phyloP scores from a whole-genome alignment of 2,329 filamentous ascomycete species.

The Alternaria conjuncta region DNA sequence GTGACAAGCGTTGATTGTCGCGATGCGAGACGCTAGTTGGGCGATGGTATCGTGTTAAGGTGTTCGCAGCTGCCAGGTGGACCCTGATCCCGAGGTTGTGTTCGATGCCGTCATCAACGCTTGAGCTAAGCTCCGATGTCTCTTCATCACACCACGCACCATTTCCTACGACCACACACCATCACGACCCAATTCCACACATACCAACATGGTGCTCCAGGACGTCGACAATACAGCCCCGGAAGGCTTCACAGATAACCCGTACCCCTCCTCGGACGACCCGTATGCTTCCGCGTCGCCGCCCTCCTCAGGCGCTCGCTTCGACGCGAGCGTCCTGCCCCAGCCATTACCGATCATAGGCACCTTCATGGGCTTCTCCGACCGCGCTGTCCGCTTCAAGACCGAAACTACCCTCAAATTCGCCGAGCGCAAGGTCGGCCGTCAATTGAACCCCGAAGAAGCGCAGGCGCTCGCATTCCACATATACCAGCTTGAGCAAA shows the following conservation, averaged over 20 bases:
- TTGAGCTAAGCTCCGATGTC: slow-evolving; percentile 21
- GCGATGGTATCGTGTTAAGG: slow-evolving; percentile 5
- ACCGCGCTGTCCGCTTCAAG: slow-evolving; percentile 31
- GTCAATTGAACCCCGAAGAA: slow-evolving; percentile 50
- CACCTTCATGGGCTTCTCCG: slow-evolving; percentile 38
- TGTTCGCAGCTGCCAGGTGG: slow-evolving; percentile 7
- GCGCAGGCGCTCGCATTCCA: slow-evolving; percentile 52
- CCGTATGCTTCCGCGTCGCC: slow-evolving; percentile 38
- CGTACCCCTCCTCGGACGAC: slow-evolving; percentile 47
- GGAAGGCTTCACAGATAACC: slow-evolving; percentile 40
- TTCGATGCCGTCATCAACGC: slow-evolving; percentile 37
- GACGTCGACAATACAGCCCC: slow-evolving; percentile 41
- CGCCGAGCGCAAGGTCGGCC: slow-evolving; percentile 43
- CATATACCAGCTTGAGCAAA: slow-evolving; percentile 46
- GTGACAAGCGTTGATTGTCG: background rate
- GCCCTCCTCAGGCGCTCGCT: slow-evolving; percentile 23
- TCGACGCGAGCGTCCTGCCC: slow-evolving; percentile 49
- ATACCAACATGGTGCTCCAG: slow-evolving; percentile 50
- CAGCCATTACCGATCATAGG: slow-evolving; percentile 46
- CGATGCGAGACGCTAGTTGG: background rate
- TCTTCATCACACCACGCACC: slow-evolving; percentile 4
- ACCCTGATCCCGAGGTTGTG: slow-evolving; percentile 13
- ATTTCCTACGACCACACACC: slow-evolving; percentile 41
- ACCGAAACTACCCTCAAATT: slow-evolving; percentile 42
- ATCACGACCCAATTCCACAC: slow-evolving; percentile 30